Base-by-base conservation (phyloP, 768 basidiomycete genomes). In the Royoungia palumana region DNA sequence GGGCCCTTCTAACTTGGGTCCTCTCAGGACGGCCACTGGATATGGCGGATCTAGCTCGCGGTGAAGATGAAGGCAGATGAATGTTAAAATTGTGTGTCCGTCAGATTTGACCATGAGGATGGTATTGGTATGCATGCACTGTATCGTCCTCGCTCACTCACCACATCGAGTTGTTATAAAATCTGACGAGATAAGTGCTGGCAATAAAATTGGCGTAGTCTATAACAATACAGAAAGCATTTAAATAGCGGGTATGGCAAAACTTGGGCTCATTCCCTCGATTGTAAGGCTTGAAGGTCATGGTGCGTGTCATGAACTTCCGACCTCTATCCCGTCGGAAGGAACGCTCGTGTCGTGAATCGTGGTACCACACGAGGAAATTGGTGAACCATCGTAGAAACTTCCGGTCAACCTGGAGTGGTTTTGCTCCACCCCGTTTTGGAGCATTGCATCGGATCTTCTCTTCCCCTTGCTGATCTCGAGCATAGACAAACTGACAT, bases 31-130 rank as follows among this genome's bases (percentile, higher is more conserved):
- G 30, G 89, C 88, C 60, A 87, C 88, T 14, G 91, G 89, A 0
- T 79, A 86, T 47, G 92, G 91, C 25, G 83, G 89, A 22, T 87
- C 89, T 5, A 82, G 68, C 52, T 83, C 85, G 22, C 75, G 89
- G 51, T 92, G 58, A 70, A 66, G 66, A 59, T 12, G 6, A 37
- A 32, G 28, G 21, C 2, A 11, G 32, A 27, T 44, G 28, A 16
- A 42, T 34, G 27, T 12, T 35, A 28, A 51, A 52, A 45, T 9
- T 42, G 27, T 35, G 24, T 47, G 35, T 16, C 30, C 16, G 6
- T 30, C 42, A 32, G 32, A 32, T 32, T 6, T 32, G 14, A 14
- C 16, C 32, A 32, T 25, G 24, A 25, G 11, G 14, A 35, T 24
- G 32, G 25, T 44, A 28, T 56, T 28, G 17, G 22, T 22, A 42